These are phyloP conservation scores for Leptodermis oblonga DNA, from an alignment of 257 asterid genomes.

Conservation along the genomic window DNA sequence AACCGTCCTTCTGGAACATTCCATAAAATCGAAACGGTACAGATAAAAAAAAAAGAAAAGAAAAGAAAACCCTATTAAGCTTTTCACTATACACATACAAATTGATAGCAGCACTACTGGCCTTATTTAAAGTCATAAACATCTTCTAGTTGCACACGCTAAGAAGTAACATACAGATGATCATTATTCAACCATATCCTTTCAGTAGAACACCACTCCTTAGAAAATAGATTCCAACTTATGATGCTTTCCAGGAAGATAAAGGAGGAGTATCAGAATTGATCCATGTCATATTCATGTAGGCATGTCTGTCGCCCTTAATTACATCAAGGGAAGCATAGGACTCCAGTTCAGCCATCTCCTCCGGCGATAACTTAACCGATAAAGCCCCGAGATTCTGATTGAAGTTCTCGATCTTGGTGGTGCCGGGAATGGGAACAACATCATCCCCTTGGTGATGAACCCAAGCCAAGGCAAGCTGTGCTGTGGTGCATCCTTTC, in stretches of 20 bases:
- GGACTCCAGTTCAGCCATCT: constrained; percentile 34
- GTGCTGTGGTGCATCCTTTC: constrained; percentile 33
- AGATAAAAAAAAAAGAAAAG: no score
- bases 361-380: constrained; percentile 20
- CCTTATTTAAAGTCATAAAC: neutral
- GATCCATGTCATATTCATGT: constrained; percentile 18
- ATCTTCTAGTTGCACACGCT: neutral
- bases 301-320: constrained; percentile 28
- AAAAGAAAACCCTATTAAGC: no score
- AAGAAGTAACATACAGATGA: neutral
- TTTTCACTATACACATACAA: no score
- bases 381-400: constrained; percentile 29
- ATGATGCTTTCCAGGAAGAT: constrained; percentile 1
- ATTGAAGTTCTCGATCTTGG: constrained; percentile 33
- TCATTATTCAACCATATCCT: neutral
- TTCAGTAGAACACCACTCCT: neutral
- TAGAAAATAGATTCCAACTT: neutral
- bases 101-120: neutral
- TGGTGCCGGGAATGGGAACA: constrained; percentile 37
- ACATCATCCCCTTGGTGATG: constrained; percentile 34
- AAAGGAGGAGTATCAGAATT: constrained; percentile 6
- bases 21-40: no score
- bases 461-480: constrained; percentile 41
- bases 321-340: constrained; percentile 24
- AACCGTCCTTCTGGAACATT: no score